These are phyloP conservation scores for Saccharomycopsis babjevae DNA, from an alignment of 805 yeast species.

Conservation along the genomic window DNA sequence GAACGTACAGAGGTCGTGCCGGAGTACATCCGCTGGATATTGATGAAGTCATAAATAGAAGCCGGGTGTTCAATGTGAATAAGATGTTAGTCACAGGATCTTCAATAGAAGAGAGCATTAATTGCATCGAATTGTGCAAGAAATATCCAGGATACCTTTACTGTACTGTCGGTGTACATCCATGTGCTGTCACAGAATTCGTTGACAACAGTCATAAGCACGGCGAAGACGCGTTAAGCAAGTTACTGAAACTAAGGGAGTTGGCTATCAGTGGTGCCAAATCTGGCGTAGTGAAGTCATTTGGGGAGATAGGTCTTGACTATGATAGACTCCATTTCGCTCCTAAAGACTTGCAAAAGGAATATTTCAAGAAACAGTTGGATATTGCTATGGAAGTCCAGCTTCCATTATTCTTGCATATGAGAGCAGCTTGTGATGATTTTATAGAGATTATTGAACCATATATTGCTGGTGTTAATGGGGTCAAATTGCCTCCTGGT, in stretches of 20 bases:
- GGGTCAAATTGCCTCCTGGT: slow-evolving; percentile 40
- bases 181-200: slow-evolving; percentile 68
- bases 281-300: slow-evolving; percentile 55
- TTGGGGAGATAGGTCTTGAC: slow-evolving; percentile 95
- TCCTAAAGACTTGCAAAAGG: slow-evolving; percentile 51
- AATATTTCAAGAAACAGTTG: slow-evolving; percentile 65
- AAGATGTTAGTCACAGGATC: slow-evolving; percentile 80
- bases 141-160: slow-evolving; percentile 30
- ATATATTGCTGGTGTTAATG: slow-evolving; percentile 30
- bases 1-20: slow-evolving; percentile 60
- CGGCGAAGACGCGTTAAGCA: slow-evolving; percentile 29
- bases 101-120: slow-evolving; percentile 51
- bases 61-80: slow-evolving; percentile 52
- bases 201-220: slow-evolving; percentile 22
- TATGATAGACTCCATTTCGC: slow-evolving; percentile 83
- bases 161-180: slow-evolving; percentile 91
- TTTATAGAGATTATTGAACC: slow-evolving; percentile 57
- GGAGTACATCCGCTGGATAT: slow-evolving; percentile 60
- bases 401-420: slow-evolving; percentile 81
- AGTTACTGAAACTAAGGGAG: slow-evolving; percentile 35
- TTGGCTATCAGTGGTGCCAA: slow-evolving; percentile 40
- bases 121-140: slow-evolving; percentile 48
- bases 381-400: slow-evolving; percentile 43
- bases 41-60: slow-evolving; percentile 52
- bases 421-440: slow-evolving; percentile 79